Base-by-base conservation (phyloP, 2,329 filamentous ascomycete species). In the Fusarium camptoceras region DNA sequence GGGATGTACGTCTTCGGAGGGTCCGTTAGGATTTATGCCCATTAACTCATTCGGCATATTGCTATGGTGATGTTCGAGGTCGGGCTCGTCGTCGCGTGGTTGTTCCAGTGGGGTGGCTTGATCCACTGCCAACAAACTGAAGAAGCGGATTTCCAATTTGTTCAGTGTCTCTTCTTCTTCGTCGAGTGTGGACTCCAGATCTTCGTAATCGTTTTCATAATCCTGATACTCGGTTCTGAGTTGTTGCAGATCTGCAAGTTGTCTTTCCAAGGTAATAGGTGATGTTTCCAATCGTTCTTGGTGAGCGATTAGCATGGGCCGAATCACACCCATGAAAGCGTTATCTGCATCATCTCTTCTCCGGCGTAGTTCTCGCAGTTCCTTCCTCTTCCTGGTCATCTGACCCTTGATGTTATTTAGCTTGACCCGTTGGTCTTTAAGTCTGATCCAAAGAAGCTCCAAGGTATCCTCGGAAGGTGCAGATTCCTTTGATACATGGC, bases 1-100 rank as follows among this genome's bases (percentile, higher is more conserved):
- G 4, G 85, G 85, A 64, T 87, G 85, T 3, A 82, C 73, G 41
- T 83, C 82, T 56, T 83, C 81, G 2, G 73, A 66, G 7, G 78
- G 75, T 1, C 78, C 77, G 27, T 78, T 69, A 1, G 73, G 73
- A 6, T 76, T 77, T 10, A 83, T 83, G 3, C 81, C 81, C 48
- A 73, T 72, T 5, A 83, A 67, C 39, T 78, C 75, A 16, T 75
- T 64, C 6, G 81, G 81, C 34, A 79, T 61, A 25, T 76, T 73
- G 10, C 67, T 55, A 8, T 49, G 42, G 12, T 51, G 42, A 37
- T 64, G 24, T 14, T 65, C 68, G 8, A 47, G 37, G n/a, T 65
- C 59, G 3, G 54, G 41, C 14, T 68, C 61, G 4, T 42, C 59
- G 25, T 70, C 51, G 9, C 46, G 20, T 14, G 28, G 24, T 18